Conservation (phyloP, 305 asterid genomes). For the Fraxinus sp. region DNA sequence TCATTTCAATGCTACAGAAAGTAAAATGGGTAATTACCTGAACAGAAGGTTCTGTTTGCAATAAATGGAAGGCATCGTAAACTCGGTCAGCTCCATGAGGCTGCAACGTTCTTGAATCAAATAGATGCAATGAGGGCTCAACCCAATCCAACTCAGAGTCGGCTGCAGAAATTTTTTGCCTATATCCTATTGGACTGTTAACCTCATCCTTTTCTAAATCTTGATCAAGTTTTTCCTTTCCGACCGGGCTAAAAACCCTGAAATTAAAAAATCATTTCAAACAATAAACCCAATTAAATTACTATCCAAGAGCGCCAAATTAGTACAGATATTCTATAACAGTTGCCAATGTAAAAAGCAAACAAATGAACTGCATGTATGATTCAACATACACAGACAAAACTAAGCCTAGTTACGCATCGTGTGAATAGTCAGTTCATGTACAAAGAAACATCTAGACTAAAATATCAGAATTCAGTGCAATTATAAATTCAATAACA, state of each 20-base stretch:
- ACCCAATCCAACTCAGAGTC: constrained; percentile 49
- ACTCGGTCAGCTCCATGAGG: constrained; percentile 42
- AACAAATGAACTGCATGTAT: background rate
- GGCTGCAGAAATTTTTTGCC: constrained; percentile 16
- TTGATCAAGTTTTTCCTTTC: constrained; percentile 16
- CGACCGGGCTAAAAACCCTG: constrained; percentile 39
- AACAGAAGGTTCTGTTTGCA: constrained; percentile 64
- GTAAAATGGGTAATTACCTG: constrained; percentile 37
- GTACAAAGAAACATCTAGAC: background rate
- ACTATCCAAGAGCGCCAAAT: background rate
- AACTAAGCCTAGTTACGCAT: background rate
- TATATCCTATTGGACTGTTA: constrained; percentile 19
- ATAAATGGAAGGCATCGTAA: constrained; percentile 51
- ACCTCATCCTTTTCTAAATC: constrained; percentile 23
- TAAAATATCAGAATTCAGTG: background rate
- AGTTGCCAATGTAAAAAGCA: background rate
- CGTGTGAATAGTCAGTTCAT: background rate
- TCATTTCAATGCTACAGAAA: background rate
- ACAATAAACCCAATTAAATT: background rate
- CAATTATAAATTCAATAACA: background rate
- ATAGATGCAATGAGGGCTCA: constrained; percentile 48
- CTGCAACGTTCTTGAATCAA: constrained; percentile 30
- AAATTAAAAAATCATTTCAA: constrained; percentile 10
- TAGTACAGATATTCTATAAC: background rate
- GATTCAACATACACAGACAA: background rate